A percentile compares a stretch with the other conserved stretches of the same genome.
These are phyloP conservation scores for Trametes coccinea DNA, from an alignment of 768 basidiomycete genomes.

Conservation along the genomic window DNA sequence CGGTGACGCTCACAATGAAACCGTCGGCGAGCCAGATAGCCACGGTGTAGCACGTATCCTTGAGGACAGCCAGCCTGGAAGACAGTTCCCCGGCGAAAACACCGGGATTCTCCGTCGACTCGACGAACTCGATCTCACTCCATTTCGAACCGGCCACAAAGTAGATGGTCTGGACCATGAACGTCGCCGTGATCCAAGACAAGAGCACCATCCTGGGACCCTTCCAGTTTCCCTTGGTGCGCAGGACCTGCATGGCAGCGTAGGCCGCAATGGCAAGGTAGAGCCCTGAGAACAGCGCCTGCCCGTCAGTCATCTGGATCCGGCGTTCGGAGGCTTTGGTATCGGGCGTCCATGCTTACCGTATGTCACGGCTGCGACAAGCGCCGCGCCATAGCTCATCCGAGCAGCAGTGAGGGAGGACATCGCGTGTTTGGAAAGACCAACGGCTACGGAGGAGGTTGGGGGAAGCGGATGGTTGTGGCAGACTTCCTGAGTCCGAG, in stretches of 20 bases:
- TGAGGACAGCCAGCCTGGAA: neutral
- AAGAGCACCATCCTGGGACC: neutral
- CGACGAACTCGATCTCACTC: constrained; percentile 5
- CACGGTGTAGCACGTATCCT: neutral
- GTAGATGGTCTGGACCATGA: neutral
- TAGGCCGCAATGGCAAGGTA: neutral
- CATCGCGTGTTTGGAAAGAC: too few species aligned
- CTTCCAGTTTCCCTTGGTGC: neutral
- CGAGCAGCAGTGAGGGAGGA: neutral
- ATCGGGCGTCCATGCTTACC: neutral
- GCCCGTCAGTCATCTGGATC: too few species aligned
- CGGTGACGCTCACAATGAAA: neutral
- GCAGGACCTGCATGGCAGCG: neutral
- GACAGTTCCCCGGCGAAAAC: neutral
- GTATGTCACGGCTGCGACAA: neutral
- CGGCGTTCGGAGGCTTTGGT: too few species aligned
- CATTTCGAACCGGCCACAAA: neutral
- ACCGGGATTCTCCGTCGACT: neutral
- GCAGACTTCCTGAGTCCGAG: too few species aligned
- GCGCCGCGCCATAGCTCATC: neutral
- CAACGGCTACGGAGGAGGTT: too few species aligned
- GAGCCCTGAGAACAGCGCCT: neutral
- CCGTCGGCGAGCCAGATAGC: constrained; percentile 4
- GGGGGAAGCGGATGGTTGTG: too few species aligned
- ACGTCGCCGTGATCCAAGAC: neutral